Conservation (phyloP, 805 yeast genomes). For the Yueomyces sp. region DNA sequence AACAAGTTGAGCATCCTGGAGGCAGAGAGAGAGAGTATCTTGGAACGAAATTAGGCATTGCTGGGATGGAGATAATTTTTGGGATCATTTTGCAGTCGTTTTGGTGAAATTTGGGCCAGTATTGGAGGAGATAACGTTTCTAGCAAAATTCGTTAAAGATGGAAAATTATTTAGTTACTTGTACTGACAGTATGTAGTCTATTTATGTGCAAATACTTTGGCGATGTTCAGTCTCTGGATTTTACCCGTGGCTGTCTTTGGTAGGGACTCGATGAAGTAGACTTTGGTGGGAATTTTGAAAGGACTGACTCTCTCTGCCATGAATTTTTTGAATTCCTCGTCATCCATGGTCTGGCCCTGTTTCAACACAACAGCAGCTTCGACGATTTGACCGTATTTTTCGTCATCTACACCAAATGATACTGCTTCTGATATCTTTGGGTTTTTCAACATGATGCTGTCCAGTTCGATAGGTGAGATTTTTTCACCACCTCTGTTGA, state of each 20-base stretch:
- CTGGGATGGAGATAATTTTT: too few relatives aligned
- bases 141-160: too few relatives aligned
- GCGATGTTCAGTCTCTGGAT: conserved; percentile 58
- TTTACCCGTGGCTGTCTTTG: conserved; percentile 71
- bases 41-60: too few relatives aligned
- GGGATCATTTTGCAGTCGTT: too few relatives aligned
- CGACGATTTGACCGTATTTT: conserved; percentile 58
- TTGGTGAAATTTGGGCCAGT: too few relatives aligned
- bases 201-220: conserved; percentile 29
- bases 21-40: too few relatives aligned
- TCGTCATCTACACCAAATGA: conserved; percentile 55
- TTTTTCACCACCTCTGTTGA: conserved; percentile 69
- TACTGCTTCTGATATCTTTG: conserved; percentile 57
- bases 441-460: conserved; percentile 43
- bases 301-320: conserved; percentile 34
- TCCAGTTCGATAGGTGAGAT: conserved; percentile 64
- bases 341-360: conserved; percentile 26
- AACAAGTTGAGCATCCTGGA: too few relatives aligned
- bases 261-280: conserved; percentile 46
- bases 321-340: conserved; percentile 33
- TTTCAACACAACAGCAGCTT: conserved; percentile 53
- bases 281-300: conserved; percentile 51
- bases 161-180: too few relatives aligned
- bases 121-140: too few relatives aligned
- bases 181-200: neutral